These are phyloP conservation scores for Letharia columbiana DNA, from an alignment of 495 filamentous ascomycete species.

Conservation along the genomic window DNA sequence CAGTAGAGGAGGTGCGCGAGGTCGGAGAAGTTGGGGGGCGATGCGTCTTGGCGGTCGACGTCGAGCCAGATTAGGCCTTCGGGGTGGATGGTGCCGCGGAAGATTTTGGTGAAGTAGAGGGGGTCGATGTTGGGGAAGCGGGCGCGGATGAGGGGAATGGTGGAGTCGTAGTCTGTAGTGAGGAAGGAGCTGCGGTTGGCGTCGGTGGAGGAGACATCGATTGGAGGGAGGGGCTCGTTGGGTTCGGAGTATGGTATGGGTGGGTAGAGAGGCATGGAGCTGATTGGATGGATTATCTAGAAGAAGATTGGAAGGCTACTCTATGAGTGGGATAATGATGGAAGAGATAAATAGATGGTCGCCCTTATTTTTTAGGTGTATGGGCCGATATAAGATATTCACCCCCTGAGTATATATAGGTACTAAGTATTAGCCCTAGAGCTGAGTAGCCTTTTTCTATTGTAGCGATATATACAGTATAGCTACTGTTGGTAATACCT, in stretches of 20 bases:
- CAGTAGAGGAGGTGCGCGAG: slow-evolving; percentile 59
- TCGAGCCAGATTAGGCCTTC: slow-evolving; percentile 21
- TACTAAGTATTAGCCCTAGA: too few relatives aligned
- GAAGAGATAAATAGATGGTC: too few relatives aligned
- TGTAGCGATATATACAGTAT: too few relatives aligned
- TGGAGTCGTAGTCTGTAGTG: slow-evolving; percentile 6
- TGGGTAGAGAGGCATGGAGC: slow-evolving; percentile 1
- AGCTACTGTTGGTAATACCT: too few relatives aligned
- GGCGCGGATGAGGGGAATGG: slow-evolving; percentile 16
- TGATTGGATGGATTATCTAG: not conserved
- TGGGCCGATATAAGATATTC: too few relatives aligned
- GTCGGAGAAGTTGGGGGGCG: slow-evolving; percentile 46
- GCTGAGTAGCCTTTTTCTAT: too few relatives aligned
- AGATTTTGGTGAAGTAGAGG: slow-evolving; percentile 22
- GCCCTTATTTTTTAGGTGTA: too few relatives aligned
- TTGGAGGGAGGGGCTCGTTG: not conserved
- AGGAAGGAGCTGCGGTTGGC: slow-evolving; percentile 20
- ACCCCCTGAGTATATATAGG: too few relatives aligned
- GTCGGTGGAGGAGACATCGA: slow-evolving; percentile 18
- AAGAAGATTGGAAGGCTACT: too few relatives aligned
- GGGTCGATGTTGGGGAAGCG: slow-evolving; percentile 21
- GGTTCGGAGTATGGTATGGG: not conserved
- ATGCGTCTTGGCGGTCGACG: slow-evolving; percentile 34
- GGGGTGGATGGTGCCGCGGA: slow-evolving; percentile 21
- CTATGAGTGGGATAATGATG: too few relatives aligned